Evolutionary conservation across 495 filamentous ascomycete species (phyloP), one percentile per base, ranked within the genome.

Genomic region (Aspergillus ostianus): DNA sequence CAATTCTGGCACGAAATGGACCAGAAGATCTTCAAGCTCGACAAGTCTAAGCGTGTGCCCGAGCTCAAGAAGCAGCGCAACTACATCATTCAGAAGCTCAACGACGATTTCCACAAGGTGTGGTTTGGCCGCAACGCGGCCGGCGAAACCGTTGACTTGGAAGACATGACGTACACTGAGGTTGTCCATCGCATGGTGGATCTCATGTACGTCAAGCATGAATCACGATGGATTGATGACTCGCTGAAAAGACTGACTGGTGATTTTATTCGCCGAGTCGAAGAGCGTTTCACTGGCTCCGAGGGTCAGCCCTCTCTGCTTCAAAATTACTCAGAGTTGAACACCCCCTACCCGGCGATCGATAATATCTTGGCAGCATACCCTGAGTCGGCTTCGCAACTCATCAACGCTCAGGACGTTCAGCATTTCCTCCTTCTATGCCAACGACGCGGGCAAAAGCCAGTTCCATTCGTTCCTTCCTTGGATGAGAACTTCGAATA

Each of bases 1-100:
- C 77, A 83, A 47, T 94, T 98, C 75, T 98, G 94, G 94, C 87
- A 91, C 57, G 94, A 98, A 73, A 95, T 98, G 91, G 94, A 98
- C 65, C 84, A 90, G 70, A 96, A 93, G 70, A 96, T 98, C 64
- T 98, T 98, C 84, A 90, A 87, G 74, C 81, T 98, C 20, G 92
- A 96, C 74, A 96, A 96, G 75, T 90, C 90, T 55, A 98, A 98
- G 76, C 89, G 93, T 53, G 77, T 97, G 6, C 86, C 90, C 6
- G 94, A 96, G 75, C 81, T 98, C 26, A 91, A 93, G 81, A 96
- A 96, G 77, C 87, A 89, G 66, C 86, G 91, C 23, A 89, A 93
- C 46, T 90, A 97, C 71, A 97, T 98, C 74, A 98, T 98, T 78
- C 87, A 90, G 80, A 96, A 96, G 75, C 87, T 98, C 61, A 98